Evolutionary conservation across 441 rosid species (phyloP), one percentile per base, ranked within the genome.

Genomic region (Pelargonium australe): DNA sequence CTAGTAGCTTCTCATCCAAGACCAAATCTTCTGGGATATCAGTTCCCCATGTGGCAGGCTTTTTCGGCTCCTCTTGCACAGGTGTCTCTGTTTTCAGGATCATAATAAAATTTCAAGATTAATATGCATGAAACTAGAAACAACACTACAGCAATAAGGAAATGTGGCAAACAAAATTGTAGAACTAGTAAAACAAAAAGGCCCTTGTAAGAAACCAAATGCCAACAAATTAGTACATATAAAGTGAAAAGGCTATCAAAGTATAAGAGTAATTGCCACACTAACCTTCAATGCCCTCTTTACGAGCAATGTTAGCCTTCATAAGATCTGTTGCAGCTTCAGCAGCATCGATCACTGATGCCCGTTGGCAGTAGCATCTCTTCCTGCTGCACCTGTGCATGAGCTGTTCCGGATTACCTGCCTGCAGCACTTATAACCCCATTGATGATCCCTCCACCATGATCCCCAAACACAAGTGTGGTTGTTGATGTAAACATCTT

Each of bases 41-140:
- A 5, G 88, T 84, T 75, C 97, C 97, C 96, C 97, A 89, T 0
- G 88, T 76, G 19, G 89, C 97, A 65, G 79, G 81, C 78, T 75
- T 85, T 76, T 84, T 90, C 79, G 83, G 91, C 79, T 83, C 89
- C 4, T 58, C 76, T 17, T 80, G 83, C 40, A 79, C 80, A 8
- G 86, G 74, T 5, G 53, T 53, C 49, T 87, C 95, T 89, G 85
- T 41, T 19, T 53, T 61, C 61, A 23, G 10, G 45, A 17, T 25
- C 40, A 34, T 31, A 16, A 66, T 11, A 40, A 0, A 47, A 60
- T 5, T 14, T 68, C 9, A 73, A 57, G 62, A 25, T 40, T 16
- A 47, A 25, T 25, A 64, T 49, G 7, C 60, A 75, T n/a, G 61
- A 55, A 62, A 16, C 37, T 31, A 31, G 4, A 31, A 31, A 31